These are phyloP conservation scores for Austropuccinia psidii DNA, from an alignment of 1,284 basidiomycete species.

Conservation along the genomic window DNA sequence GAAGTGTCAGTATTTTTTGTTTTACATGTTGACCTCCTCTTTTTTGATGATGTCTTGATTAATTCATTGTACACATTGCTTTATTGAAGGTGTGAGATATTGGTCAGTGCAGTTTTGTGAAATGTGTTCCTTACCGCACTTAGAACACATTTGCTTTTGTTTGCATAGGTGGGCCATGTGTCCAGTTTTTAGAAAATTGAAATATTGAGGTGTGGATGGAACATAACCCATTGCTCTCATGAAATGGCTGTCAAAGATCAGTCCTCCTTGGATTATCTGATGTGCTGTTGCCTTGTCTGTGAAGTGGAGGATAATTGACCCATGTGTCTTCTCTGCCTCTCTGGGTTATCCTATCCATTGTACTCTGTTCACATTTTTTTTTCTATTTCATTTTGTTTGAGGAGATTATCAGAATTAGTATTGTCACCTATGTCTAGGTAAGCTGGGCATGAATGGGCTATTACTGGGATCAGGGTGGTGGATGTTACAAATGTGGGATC, in stretches of 20 bases:
- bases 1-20: no score
- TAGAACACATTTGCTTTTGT: no score
- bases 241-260: not conserved
- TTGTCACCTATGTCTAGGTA: not conserved
- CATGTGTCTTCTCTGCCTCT: not conserved
- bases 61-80: no score
- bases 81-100: no score
- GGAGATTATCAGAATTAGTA: not conserved
- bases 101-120: no score
- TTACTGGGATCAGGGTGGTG: not conserved
- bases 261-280: not conserved
- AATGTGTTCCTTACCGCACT: no score
- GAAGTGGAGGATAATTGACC: not conserved
- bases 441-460: not conserved
- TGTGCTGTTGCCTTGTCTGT: not conserved
- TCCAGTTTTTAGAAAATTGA: no score
- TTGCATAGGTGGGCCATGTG: no score
- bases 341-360: not conserved
- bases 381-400: not conserved
- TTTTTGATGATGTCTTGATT: no score
- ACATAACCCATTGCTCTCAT: not conserved
- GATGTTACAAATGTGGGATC: not conserved
- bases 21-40: no score
- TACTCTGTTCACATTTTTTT: not conserved
- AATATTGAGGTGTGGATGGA: not conserved